Base-by-base conservation (phyloP, 257 asterid species). In the Nicotiana undulata region DNA sequence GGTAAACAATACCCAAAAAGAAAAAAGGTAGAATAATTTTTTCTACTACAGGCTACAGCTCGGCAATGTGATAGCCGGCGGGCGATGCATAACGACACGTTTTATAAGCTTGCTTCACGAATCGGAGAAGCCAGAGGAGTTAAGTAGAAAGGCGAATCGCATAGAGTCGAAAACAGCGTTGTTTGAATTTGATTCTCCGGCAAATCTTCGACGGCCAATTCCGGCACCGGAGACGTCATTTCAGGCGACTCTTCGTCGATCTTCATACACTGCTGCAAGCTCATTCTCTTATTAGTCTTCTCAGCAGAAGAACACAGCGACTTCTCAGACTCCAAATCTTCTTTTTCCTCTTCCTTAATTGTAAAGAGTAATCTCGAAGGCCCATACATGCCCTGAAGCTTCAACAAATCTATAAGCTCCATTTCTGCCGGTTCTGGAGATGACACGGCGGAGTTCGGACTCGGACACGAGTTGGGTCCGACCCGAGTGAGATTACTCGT, bases 291-390 rank as follows among this genome's bases (percentile, higher is more conserved):
- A 46, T 31, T 84, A 46, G 9, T 32, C 34, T 64, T 76, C 65
- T 83, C 88, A 4, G 82, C 84, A 0, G 83, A 79, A 26, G 82
- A 81, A 44, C 83, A 74, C 11, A 26, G 46, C 5, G 84, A 61
- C 9, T 29, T 81, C 59, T 75, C 87, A 16, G 88, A 83, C n/a
- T 91, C 92, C 79, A 82, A 52, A 2, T 83, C 91, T 4, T 86
- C 92, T 61, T 53, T 87, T 65, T 90, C 97, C 86, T 91, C 95
- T 68, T 89, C 97, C 37, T 83, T 84, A 52, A 92, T 84, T 17
- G 95, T 88, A 44, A 86, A 91, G 49, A 90, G 82, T 81, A 88
- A 86, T 67, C 92, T 88, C 53, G 97, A 90, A 10, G 91, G 93
- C 7, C 92, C 97, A 74, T 84, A 86, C 89, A 84, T 83, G 22